Percentiles rank a stretch among this genome's conserved stretches.
Evolutionary conservation across 2,329 filamentous ascomycete species (phyloP).

Genomic region (Dryadomyces quercus-mongolicae): DNA sequence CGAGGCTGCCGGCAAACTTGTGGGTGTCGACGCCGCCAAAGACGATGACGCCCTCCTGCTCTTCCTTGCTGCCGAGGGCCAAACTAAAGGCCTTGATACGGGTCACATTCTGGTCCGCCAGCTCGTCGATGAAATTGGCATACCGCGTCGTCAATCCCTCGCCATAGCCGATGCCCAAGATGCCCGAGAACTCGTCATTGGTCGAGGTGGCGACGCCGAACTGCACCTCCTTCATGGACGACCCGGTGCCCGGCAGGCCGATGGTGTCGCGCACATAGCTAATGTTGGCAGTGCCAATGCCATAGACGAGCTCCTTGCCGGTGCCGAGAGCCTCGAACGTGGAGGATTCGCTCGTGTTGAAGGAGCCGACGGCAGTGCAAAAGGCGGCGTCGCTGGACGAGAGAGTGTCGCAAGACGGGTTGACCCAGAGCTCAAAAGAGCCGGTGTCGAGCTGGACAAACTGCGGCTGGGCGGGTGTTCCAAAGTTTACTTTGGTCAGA

Average conservation of each 20-base stretch:
- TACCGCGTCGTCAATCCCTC: slow-evolving; percentile 32
- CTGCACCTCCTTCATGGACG: slow-evolving; percentile 39
- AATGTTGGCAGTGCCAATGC: slow-evolving; percentile 37
- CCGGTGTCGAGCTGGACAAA: slow-evolving; percentile 47
- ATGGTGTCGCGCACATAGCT: slow-evolving; percentile 37
- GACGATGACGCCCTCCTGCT: slow-evolving; percentile 49
- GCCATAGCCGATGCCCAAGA: slow-evolving; percentile 66
- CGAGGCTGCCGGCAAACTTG: slow-evolving; percentile 49
- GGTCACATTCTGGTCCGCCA: slow-evolving; percentile 39
- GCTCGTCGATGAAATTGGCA: slow-evolving; percentile 38
- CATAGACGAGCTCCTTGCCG: slow-evolving; percentile 33
- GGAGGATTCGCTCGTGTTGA: slow-evolving; percentile 28
- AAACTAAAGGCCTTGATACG: slow-evolving; percentile 52
- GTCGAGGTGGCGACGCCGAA: slow-evolving; percentile 51
- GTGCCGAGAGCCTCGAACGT: slow-evolving; percentile 21
- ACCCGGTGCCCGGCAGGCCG: slow-evolving; percentile 25
- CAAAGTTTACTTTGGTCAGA: slow-evolving; percentile 29
- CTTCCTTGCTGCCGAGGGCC: slow-evolving; percentile 49
- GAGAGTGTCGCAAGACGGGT: slow-evolving; percentile 43
- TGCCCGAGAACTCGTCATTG: slow-evolving; percentile 38
- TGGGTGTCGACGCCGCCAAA: slow-evolving; percentile 56
- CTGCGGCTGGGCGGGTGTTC: slow-evolving; percentile 39
- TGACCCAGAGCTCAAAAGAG: slow-evolving; percentile 51
- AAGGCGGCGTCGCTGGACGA: slow-evolving; percentile 27
- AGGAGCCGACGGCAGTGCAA: slow-evolving; percentile 32